Conservation (phyloP, 2,329 filamentous ascomycete species). For the Tolypocladium inflatum region DNA sequence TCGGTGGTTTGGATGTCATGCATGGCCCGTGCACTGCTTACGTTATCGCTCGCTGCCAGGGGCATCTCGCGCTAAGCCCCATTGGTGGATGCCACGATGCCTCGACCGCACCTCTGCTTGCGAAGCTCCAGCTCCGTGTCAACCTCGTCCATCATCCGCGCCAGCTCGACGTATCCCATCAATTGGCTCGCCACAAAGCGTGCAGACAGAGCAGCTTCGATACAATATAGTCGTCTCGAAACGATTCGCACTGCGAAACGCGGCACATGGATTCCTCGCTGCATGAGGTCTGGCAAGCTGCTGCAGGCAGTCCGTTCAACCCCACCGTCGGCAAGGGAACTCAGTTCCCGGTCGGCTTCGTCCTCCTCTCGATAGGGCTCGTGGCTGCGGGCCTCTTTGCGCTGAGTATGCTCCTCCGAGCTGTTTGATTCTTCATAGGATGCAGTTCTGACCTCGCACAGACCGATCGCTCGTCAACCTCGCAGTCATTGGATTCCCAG, state of each 20-base stretch:
- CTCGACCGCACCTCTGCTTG: slow-evolving; percentile 12
- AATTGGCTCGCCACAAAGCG: background rate
- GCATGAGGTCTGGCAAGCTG: slow-evolving; percentile 87
- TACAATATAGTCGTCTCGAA: background rate
- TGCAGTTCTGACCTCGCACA: slow-evolving; percentile 25
- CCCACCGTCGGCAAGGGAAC: slow-evolving; percentile 70
- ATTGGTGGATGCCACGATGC: slow-evolving; percentile 23
- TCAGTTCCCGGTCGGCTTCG: slow-evolving; percentile 76
- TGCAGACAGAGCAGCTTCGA: background rate
- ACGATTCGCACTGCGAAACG: slow-evolving; percentile 2
- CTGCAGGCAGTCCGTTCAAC: slow-evolving; percentile 75
- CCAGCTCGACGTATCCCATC: background rate
- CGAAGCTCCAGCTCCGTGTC: slow-evolving; percentile 5
- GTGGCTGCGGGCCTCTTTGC: slow-evolving; percentile 71
- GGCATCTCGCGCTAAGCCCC: slow-evolving; percentile 17
- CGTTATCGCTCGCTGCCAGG: slow-evolving; percentile 10
- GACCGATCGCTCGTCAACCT: slow-evolving; percentile 76
- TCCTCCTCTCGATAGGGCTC: slow-evolving; percentile 63
- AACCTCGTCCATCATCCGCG: background rate
- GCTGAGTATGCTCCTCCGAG: slow-evolving; percentile 53
- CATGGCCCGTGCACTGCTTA: slow-evolving; percentile 19
- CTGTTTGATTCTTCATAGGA: background rate
- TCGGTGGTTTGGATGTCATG: background rate
- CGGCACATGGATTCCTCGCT: slow-evolving; percentile 68
- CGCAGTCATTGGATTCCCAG: slow-evolving; percentile 70